phyloP scores from a whole-genome alignment of 2,329 filamentous ascomycete genomes.

The Scolecobasidium constrictum region DNA sequence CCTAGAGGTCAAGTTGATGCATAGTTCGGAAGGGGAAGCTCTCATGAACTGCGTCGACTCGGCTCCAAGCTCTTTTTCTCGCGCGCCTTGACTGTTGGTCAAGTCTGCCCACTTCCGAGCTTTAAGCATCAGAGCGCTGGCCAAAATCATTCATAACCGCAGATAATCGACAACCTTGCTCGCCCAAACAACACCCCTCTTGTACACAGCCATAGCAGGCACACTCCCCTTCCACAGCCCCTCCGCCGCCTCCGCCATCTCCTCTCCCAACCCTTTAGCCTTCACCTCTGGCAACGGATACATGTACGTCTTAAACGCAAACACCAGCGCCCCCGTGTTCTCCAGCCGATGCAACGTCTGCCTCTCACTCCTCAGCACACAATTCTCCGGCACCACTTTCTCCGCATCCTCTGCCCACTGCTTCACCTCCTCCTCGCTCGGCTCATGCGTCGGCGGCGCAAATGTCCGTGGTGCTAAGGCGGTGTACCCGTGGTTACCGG shows the following conservation, averaged over 20 bases:
- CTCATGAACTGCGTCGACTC: too few species aligned
- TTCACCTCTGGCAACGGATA: constrained; percentile 46
- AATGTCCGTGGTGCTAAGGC: not conserved
- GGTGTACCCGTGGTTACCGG: constrained; percentile 30
- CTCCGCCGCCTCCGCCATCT: constrained; percentile 46
- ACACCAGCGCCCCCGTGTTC: constrained; percentile 42
- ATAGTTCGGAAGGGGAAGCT: too few species aligned
- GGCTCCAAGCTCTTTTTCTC: too few species aligned
- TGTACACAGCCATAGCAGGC: constrained; percentile 48
- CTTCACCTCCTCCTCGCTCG: constrained; percentile 13
- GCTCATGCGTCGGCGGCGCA: constrained; percentile 8
- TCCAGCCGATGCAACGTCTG: constrained; percentile 53
- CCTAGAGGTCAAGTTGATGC: too few species aligned
- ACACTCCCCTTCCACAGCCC: constrained; percentile 46
- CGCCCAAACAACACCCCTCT: constrained; percentile 45
- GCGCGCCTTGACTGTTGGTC: too few species aligned
- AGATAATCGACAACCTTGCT: constrained; percentile 43
- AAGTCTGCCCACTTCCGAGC: too few species aligned
- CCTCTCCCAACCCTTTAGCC: constrained; percentile 43
- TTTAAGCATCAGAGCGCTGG: too few species aligned
- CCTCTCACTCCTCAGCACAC: constrained; percentile 43
- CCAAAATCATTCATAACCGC: too few species aligned
- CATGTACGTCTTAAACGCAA: constrained; percentile 52
- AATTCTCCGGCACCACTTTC: constrained; percentile 33
- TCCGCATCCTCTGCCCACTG: constrained; percentile 21